These are phyloP conservation scores for Pyricularia grisea DNA, from an alignment of 2,329 filamentous ascomycete genomes.

Conservation along the genomic window DNA sequence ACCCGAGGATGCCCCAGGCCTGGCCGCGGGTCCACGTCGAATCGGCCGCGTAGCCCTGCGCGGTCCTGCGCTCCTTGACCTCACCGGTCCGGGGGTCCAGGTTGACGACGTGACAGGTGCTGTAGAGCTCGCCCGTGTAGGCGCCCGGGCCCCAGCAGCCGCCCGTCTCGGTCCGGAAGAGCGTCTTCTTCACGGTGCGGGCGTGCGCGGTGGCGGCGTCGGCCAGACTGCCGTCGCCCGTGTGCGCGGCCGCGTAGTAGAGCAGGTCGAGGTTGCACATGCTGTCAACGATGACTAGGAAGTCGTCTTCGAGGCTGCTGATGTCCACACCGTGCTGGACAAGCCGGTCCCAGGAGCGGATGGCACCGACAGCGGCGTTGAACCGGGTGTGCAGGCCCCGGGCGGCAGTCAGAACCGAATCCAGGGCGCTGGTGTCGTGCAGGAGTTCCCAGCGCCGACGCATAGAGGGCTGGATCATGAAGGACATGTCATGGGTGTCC, in stretches of 20 bases:
- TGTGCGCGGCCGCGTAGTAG: constrained; percentile 22
- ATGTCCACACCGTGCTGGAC: constrained; percentile 20
- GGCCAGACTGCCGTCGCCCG: constrained; percentile 10
- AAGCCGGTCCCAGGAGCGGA: constrained; percentile 37
- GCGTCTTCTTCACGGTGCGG: constrained; percentile 25
- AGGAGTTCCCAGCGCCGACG: constrained; percentile 37
- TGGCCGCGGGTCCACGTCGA: constrained; percentile 44
- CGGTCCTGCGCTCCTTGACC: constrained; percentile 34
- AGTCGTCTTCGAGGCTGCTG: constrained; percentile 21
- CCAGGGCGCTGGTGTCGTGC: constrained; percentile 24
- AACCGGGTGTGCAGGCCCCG: constrained; percentile 32
- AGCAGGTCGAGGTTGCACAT: constrained; percentile 29
- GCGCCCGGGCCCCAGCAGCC: constrained; percentile 21
- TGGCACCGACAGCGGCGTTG: constrained; percentile 30
- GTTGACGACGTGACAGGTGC: constrained; percentile 38
- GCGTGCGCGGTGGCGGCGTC: constrained; percentile 28
- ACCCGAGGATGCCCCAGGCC: constrained; percentile 41
- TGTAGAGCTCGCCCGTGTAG: constrained; percentile 23
- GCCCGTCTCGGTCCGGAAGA: constrained; percentile 30
- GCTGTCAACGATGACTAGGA: constrained; percentile 32
- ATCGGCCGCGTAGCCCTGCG: constrained; percentile 33
- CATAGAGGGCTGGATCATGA: constrained; percentile 40
- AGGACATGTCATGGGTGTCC: constrained; percentile 45
- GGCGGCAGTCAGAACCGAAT: constrained; percentile 32
- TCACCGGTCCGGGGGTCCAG: constrained; percentile 31